A percentile compares a stretch with the other conserved stretches of the same genome.
Conservation (phyloP, 2,329 filamentous ascomycete species). For the Colletotrichum tropicale region DNA sequence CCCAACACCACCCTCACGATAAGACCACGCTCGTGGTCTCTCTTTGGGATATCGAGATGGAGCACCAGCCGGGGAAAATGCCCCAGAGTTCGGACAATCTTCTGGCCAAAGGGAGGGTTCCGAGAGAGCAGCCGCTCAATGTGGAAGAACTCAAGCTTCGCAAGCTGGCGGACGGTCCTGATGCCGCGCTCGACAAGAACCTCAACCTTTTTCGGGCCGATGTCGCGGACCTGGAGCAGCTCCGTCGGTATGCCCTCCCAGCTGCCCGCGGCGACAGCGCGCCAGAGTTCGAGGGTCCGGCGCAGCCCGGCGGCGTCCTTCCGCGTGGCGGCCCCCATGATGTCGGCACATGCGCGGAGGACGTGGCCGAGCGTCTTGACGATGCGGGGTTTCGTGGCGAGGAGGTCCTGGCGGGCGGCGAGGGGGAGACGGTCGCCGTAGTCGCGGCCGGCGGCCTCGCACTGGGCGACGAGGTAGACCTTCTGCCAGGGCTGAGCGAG, state of each 20-base stretch:
- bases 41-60: constrained; percentile 39
- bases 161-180: constrained; percentile 72
- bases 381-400: constrained; percentile 33
- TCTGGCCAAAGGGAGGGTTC: constrained; percentile 82
- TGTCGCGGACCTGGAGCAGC: constrained; percentile 79
- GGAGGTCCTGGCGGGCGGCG: constrained; percentile 34
- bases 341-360: constrained; percentile 41
- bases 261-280: constrained; percentile 73
- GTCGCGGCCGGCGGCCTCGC: constrained; percentile 64
- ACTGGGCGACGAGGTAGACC: constrained; percentile 75
- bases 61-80: constrained; percentile 69
- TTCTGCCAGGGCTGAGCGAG: constrained; percentile 73
- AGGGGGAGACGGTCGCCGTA: constrained; percentile 46
- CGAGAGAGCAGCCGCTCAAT: constrained; percentile 80
- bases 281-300: constrained; percentile 76
- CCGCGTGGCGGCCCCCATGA: constrained; percentile 33
- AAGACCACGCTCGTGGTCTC: constrained; percentile 33
- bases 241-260: constrained; percentile 79
- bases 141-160: constrained; percentile 66
- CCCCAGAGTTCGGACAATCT: constrained; percentile 66
- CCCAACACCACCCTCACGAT: constrained; percentile 71
- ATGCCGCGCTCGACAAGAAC: constrained; percentile 77
- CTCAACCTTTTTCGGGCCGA: constrained; percentile 77
- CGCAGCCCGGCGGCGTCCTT: constrained; percentile 69
- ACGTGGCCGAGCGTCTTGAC: constrained; percentile 35